Conservation (phyloP, 1,284 basidiomycete species). For the Ganoderma lucidum region DNA sequence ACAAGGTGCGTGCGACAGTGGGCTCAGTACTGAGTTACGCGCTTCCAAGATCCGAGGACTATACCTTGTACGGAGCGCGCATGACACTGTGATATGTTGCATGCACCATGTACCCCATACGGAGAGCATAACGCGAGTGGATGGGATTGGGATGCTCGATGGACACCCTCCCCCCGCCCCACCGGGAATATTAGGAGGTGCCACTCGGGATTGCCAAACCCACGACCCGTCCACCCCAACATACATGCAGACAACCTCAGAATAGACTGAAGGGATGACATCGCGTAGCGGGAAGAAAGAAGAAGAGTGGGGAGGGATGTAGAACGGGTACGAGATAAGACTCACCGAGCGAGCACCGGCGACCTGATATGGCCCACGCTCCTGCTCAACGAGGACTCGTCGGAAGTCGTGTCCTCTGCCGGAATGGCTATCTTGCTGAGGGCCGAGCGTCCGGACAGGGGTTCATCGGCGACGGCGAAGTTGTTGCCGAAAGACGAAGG, state of each 20-base stretch:
- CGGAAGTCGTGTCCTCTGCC: slow-evolving; percentile 23
- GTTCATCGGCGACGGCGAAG: slow-evolving; percentile 19
- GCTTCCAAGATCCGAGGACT: slow-evolving; percentile 6
- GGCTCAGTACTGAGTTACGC: not conserved
- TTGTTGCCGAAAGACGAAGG: slow-evolving; percentile 21
- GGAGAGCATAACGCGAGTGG: not conserved
- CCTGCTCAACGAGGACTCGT: slow-evolving; percentile 27
- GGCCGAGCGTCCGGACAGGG: not conserved
- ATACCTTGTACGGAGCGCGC: not conserved
- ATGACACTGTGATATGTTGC: not conserved
- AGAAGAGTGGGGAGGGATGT: not conserved
- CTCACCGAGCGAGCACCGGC: slow-evolving; percentile 41
- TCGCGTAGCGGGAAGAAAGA: not conserved
- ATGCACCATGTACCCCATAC: not conserved
- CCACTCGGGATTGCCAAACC: not conserved
- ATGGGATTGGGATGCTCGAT: no score
- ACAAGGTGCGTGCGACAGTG: not conserved
- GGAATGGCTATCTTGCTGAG: slow-evolving; percentile 23
- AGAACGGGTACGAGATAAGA: slow-evolving; percentile 13
- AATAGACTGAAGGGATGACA: not conserved
- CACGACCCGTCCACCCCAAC: not conserved
- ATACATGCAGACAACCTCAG: not conserved
- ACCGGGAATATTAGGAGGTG: not conserved
- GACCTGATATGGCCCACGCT: slow-evolving; percentile 38
- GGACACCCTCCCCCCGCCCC: not conserved